phyloP scores from a whole-genome alignment of 345 rosid genomes.

The Iberis pinnata region DNA sequence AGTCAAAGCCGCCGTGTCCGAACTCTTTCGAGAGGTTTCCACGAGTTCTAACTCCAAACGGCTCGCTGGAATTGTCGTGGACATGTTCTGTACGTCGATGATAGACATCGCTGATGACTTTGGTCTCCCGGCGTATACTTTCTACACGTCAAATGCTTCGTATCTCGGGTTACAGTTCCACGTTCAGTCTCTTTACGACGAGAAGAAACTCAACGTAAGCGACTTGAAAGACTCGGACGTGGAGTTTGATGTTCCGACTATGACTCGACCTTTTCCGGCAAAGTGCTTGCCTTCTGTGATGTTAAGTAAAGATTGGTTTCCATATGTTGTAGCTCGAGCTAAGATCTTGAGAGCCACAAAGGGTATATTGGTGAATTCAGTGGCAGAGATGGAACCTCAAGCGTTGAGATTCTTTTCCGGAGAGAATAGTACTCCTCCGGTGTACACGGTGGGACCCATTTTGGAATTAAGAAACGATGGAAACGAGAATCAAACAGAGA shows the following conservation, averaged over 20 bases:
- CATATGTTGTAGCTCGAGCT: neutral
- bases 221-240: constrained; percentile 34
- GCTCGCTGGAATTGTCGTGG: constrained; percentile 48
- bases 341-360: constrained; percentile 24
- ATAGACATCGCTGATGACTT: constrained; percentile 44
- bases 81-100: constrained; percentile 46
- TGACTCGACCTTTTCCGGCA: constrained; percentile 33
- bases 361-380: constrained; percentile 49
- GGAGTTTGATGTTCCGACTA: constrained; percentile 32
- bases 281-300: constrained; percentile 23
- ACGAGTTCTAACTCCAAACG: too few species aligned
- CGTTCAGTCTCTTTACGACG: constrained; percentile 20
- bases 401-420: constrained; percentile 21
- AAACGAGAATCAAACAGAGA: constrained; percentile 4
- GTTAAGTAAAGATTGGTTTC: neutral
- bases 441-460: constrained; percentile 48
- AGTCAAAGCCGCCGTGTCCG: constrained; percentile 31
- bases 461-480: constrained; percentile 24
- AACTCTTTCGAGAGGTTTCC: constrained; percentile 6
- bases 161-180: constrained; percentile 30
- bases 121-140: constrained; percentile 37
- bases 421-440: constrained; percentile 13
- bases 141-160: constrained; percentile 41
- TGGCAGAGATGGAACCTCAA: constrained; percentile 41
- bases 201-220: constrained; percentile 17